A percentile compares a stretch with the other conserved stretches of the same genome.
Conservation (phyloP, 176 grass and related monocot genomes). For the Elaeis guineensis region DNA sequence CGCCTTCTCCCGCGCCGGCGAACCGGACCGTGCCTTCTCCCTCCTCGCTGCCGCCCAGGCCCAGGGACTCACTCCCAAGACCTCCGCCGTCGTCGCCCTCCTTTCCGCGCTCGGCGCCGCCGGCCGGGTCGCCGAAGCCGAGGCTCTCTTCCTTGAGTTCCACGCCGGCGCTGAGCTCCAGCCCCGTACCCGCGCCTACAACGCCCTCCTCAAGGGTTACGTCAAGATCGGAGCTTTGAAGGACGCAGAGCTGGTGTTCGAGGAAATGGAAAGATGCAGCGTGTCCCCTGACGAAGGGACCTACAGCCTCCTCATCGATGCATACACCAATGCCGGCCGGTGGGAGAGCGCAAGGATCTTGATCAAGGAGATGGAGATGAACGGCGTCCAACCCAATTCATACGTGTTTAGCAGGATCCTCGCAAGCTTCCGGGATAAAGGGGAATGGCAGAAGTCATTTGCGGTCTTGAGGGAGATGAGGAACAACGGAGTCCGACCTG, state of each 20-base stretch:
- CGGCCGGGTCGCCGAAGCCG: conserved; percentile 69
- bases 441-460: conserved; percentile 91
- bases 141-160: conserved; percentile 86
- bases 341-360: conserved; percentile 93
- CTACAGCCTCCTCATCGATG: conserved; percentile 76
- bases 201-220: conserved; percentile 88
- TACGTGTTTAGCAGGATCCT: conserved; percentile 89
- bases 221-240: conserved; percentile 71
- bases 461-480: conserved; percentile 81
- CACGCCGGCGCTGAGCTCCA: conserved; percentile 51
- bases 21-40: conserved; percentile 56
- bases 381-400: conserved; percentile 63
- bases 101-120: conserved; percentile 54
- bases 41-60: conserved; percentile 75
- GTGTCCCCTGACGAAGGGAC: conserved; percentile 71
- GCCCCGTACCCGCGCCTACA: conserved; percentile 67
- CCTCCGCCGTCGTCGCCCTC: conserved; percentile 66
- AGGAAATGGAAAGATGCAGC: conserved; percentile 76
- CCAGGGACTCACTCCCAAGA: conserved; percentile 80
- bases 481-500: conserved; percentile 59
- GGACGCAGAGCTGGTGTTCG: conserved; percentile 65
- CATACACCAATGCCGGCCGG: conserved; percentile 61
- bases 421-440: conserved; percentile 61
- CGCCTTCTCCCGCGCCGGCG: conserved; percentile 58
- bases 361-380: conserved; percentile 79